These are phyloP conservation scores for Litsea cubeba DNA, from an alignment of 164 flowering plant genomes.

Conservation along the genomic window DNA sequence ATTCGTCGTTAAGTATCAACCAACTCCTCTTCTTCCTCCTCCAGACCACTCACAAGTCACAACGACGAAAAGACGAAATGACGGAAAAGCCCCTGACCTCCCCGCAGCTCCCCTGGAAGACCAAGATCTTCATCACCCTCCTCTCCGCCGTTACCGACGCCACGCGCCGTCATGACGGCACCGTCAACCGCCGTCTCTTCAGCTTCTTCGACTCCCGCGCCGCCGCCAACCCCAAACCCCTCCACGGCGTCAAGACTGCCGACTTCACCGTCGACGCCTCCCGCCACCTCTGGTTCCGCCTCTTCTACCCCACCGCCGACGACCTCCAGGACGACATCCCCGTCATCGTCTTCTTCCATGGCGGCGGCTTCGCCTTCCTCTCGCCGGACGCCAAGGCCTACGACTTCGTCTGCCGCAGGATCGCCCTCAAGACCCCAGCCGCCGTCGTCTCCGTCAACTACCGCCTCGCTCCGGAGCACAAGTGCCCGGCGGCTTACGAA, in stretches of 20 bases:
- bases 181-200: slow-evolving; percentile 25
- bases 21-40: no score
- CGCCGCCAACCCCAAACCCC: slow-evolving; percentile 1
- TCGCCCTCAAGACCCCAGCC: slow-evolving; percentile 17
- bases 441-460: slow-evolving; percentile 34
- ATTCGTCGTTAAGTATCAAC: no score
- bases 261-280: slow-evolving; percentile 24
- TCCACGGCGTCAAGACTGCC: slow-evolving; percentile 14
- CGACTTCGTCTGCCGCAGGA: slow-evolving; percentile 25
- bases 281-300: slow-evolving; percentile 32
- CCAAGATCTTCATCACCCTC: slow-evolving; percentile 4
- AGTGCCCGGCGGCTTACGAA: slow-evolving; percentile 28
- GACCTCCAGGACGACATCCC: slow-evolving; percentile 7
- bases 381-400: slow-evolving; percentile 11
- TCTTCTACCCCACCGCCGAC: slow-evolving; percentile 17
- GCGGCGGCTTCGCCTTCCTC: slow-evolving; percentile 23
- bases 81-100: not conserved
- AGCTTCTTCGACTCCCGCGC: not conserved
- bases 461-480: slow-evolving; percentile 34
- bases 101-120: slow-evolving; percentile 9
- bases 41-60: no score
- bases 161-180: slow-evolving; percentile 19
- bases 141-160: slow-evolving; percentile 7
- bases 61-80: not conserved
- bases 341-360: slow-evolving; percentile 25